phyloP scores from a whole-genome alignment of 768 basidiomycete species.

The Ramaria sp. region DNA sequence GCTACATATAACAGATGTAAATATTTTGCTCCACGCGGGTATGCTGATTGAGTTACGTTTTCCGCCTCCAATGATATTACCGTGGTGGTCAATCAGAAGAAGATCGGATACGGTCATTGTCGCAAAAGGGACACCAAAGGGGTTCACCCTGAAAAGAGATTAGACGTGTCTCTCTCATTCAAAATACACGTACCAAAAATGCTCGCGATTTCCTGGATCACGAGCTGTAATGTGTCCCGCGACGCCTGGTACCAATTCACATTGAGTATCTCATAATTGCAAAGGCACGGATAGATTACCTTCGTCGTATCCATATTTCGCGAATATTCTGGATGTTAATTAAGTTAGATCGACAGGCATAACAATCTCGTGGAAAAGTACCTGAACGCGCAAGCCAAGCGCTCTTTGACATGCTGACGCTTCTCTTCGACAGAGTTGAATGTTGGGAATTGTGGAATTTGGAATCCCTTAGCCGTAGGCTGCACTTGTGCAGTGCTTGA shows the following conservation, averaged over 20 bases:
- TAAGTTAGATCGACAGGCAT: slow-evolving; percentile 35
- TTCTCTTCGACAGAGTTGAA: slow-evolving; percentile 3
- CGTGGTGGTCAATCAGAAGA: slow-evolving; percentile 4
- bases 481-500: not conserved
- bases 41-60: not conserved
- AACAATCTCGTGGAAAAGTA: not conserved
- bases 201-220: slow-evolving; percentile 1
- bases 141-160: slow-evolving; percentile 4
- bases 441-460: not conserved
- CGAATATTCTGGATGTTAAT: slow-evolving; percentile 22
- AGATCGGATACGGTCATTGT: slow-evolving; percentile 7
- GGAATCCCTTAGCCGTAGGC: not conserved
- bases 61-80: slow-evolving; percentile 5
- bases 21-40: not conserved
- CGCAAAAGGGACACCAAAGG: slow-evolving; percentile 7
- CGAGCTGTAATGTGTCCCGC: slow-evolving; percentile 10
- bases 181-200: slow-evolving; percentile 2
- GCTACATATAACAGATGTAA: not conserved
- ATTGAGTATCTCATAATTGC: not conserved
- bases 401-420: slow-evolving; percentile 8
- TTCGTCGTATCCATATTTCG: slow-evolving; percentile 9
- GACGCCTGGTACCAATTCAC: not conserved
- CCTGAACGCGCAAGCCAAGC: slow-evolving; percentile 8
- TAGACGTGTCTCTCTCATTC: not conserved
- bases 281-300: not conserved